Evolutionary conservation across 441 rosid species (phyloP), one percentile per base, ranked within the genome.

Genomic region (Gossypium trilobum): DNA sequence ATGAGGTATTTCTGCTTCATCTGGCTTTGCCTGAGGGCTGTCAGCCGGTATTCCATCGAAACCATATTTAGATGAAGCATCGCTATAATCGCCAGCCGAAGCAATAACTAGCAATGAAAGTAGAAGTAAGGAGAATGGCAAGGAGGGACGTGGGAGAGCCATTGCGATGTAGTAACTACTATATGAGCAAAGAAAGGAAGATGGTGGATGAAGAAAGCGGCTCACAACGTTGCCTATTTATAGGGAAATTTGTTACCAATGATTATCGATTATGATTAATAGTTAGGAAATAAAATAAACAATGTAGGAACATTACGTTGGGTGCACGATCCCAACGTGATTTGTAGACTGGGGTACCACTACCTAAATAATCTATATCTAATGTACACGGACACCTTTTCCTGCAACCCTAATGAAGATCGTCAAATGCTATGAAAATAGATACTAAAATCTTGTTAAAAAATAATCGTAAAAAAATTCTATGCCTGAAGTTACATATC

Each of bases 41-140:
- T 64, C 16, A 13, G 31, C 69, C 4, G 54, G 69, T 13, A 39
- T 64, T 64, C 52, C 69, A 39, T 64, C 69, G n/a, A 64, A 44
- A 11, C 36, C 55, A 3, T 62, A 62, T 16, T 36, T 62, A 8
- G 67, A 61, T 17, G 68, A 62, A 62, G 5, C 68, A 62, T 62
- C 48, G 2, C 25, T 2, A 7, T 33, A 19, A 62, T 36, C 27
- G 0, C n/a, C 27, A 36, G 67, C 50, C 3, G 66, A 61, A 61
- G 67, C 50, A 1, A 36, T 62, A 1, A 36, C 50, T 16, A 62
- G 14, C 50, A 62, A 36, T 3, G 50, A 36, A 5, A 62, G 1
- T 16, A 62, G 25, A 33, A 62, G 50, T 0, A 62, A 62, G 5
- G 14, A 62, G 67, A 36, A 36, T 16, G 50, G 50, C 67, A 36